Base-by-base conservation (phyloP, 2,329 filamentous ascomycete genomes). In the Fusarium dimerum region DNA sequence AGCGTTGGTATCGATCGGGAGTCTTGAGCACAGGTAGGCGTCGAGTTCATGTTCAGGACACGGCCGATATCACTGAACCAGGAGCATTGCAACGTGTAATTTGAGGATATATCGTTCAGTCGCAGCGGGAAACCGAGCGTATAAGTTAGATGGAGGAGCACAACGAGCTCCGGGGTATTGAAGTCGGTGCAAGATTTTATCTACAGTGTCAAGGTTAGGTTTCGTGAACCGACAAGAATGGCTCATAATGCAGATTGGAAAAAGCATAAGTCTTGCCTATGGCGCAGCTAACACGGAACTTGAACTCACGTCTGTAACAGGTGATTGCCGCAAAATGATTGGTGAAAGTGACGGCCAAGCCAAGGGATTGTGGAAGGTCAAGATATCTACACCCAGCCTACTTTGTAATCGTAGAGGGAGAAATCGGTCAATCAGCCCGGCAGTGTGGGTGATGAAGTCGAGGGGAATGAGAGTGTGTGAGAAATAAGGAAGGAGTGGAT, bases 221-320 rank as follows among this genome's bases (percentile, higher is more conserved):
- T 44, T 44, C n/a, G 20, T 15, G 20, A 30, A 12, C 34, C 11
- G 32, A 15, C 32, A 36, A 36, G 4, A 36, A 10, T 12, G 32
- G 32, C 32, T 36, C 13, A 36, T 36, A 15, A 6, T 44, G 20
- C n/a, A 44, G 20, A 26, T 36, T 4, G 20, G 20, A 26, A 36
- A 36, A 15, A 4, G 32, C 32, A 36, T 15, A 3, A 36, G 32
- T 36, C 32, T 36, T 36, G 3, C 32, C 32, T 43, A 50, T 48
- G 45, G 53, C 49, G 51, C 61, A 63, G 66, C 63, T 65, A 66
- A 65, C 58, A 65, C 52, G 55, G 44, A 46, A 55, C 41, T 52
- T 50, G 56, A 54, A 64, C 60, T 51, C 48, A 61, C 59, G 17
- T 9, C 36, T 17, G 45, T 45, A 45, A 12, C 3, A 36, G 13